A percentile compares a stretch with the other conserved stretches of the same genome.
Evolutionary conservation across 805 yeast species (phyloP).

Genomic region (Saccharomycopsis fibuligera): DNA sequence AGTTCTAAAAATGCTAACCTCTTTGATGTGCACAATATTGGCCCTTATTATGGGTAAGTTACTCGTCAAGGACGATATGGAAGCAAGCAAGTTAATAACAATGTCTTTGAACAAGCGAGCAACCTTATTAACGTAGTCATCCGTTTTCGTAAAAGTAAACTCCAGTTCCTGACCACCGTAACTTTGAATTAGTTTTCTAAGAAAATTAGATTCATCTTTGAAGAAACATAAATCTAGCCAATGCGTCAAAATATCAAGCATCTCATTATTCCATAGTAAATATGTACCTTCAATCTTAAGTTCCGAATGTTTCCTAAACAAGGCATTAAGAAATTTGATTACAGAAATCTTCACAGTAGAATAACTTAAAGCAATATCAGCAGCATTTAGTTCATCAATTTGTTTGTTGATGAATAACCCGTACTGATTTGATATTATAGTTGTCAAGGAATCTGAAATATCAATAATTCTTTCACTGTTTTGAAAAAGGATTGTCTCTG

Average conservation of each 20-base stretch:
- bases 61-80: constrained; percentile 48
- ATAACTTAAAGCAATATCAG: neutral
- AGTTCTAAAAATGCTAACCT: constrained; percentile 46
- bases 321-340: neutral
- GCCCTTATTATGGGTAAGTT: constrained; percentile 46
- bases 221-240: constrained; percentile 31
- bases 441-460: constrained; percentile 1
- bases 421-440: constrained; percentile 22
- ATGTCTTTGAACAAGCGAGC: constrained; percentile 24
- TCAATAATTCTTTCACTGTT: constrained; percentile 1
- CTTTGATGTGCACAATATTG: constrained; percentile 51
- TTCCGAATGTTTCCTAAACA: neutral
- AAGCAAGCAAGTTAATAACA: constrained; percentile 55
- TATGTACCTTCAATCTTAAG: constrained; percentile 5
- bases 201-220: constrained; percentile 15
- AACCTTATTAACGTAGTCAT: neutral
- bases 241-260: constrained; percentile 29
- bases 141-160: neutral
- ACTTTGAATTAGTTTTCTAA: neutral
- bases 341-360: neutral
- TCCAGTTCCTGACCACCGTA: neutral
- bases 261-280: constrained; percentile 26
- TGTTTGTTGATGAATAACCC: constrained; percentile 16
- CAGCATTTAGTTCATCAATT: neutral
- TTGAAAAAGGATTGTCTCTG: constrained; percentile 5